Base-by-base conservation (phyloP, 352 stramenopile species). In the Phytopythium cucurbitacearum region DNA sequence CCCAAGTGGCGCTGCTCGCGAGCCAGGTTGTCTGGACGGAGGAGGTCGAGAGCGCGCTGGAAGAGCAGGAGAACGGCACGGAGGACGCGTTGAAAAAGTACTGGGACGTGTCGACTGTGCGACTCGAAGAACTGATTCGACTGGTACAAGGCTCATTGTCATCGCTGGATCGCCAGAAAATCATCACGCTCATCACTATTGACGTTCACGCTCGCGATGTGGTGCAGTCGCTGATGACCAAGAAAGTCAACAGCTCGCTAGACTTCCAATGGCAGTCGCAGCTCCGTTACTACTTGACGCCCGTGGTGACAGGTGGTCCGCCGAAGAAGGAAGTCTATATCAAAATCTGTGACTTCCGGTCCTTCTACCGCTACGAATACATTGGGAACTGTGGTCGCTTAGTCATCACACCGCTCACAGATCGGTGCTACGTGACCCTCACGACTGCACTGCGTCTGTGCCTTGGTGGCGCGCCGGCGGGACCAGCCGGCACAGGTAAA, bases 141-240 rank as follows among this genome's bases (percentile, higher is more conserved):
- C 73, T 98, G 5, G 95, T 98, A 7, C 79, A 98, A 38, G 93
- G 94, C 33, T 69, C 83, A 2, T 54, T 94, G 8, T 64, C 60
- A 3, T 53, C 50, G 0, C 53, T 94, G 2, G 75, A 90, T 44
- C 86, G 95, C 1, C 88, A 89, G 36, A 98, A 98, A 64, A 95
- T 98, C 40, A 98, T 98, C 62, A 97, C 92, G n/a, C 71, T 98
- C 16, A 98, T 98, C 60, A 98, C 94, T n/a, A 92, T 98, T 43
- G 95, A 98, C 53, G 95, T 98, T 0, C 95, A 98, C 56, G 94
- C 90, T 35, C 85, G 95, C n/a, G 95, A 98, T 58, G 91, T 98
- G 10, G 82, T 98, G 7, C 84, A 97, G 55, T 89, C 80, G 12
- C 73, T 98, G 13, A 91, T 98, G 38, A 70, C 76, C 3, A 95